These are phyloP conservation scores for Pseudogymnoascus sp. DNA, from an alignment of 2,329 filamentous ascomycete species.

Conservation along the genomic window DNA sequence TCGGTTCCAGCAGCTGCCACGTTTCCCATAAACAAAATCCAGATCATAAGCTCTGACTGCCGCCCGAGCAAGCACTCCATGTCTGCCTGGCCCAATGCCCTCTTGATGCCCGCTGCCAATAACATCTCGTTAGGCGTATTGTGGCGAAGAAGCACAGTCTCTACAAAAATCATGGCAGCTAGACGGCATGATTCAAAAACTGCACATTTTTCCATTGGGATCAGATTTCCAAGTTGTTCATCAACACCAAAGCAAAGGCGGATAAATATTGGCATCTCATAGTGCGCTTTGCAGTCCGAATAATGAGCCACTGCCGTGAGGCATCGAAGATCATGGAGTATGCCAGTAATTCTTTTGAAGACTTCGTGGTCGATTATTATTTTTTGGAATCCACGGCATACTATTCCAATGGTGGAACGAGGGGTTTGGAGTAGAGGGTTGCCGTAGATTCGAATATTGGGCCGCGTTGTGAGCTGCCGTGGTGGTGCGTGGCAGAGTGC, in stretches of 20 bases:
- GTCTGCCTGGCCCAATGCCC: background rate
- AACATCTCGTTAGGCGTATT: background rate
- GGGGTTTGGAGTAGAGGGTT: background rate
- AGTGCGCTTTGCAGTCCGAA: background rate
- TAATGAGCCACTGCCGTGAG: slow-evolving; percentile 7
- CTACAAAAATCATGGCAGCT: slow-evolving; percentile 3
- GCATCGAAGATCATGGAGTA: slow-evolving; percentile 9
- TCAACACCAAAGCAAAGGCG: background rate
- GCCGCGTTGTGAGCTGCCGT: background rate
- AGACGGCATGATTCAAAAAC: slow-evolving; percentile 2
- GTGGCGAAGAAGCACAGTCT: background rate
- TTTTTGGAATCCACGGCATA: slow-evolving; percentile 9
- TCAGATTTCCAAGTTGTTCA: background rate
- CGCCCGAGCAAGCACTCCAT: background rate
- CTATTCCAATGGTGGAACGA: slow-evolving; percentile 7
- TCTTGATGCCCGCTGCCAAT: slow-evolving; percentile 5
- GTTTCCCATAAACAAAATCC: slow-evolving; percentile 10
- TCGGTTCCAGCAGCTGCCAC: background rate
- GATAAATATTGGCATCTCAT: background rate
- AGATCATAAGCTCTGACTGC: background rate
- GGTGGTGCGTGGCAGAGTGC: slow-evolving; percentile 1
- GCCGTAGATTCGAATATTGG: slow-evolving; percentile 8
- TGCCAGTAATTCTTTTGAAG: background rate
- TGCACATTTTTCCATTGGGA: background rate
- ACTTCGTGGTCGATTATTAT: background rate